Base-by-base conservation (phyloP, 257 asterid genomes). In the Lantana camara region DNA sequence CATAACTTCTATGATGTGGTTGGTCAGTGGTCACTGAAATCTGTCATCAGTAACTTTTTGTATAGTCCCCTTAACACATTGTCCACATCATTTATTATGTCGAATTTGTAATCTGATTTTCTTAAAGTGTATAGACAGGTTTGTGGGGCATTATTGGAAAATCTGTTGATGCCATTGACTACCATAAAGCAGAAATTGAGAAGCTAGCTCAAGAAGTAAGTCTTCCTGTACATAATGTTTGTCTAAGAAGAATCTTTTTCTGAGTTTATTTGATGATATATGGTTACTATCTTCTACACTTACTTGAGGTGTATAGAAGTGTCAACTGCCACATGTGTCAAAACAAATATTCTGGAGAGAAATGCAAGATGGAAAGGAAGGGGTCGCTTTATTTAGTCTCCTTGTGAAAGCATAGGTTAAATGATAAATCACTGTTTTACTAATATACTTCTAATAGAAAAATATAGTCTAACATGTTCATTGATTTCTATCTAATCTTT, bases 141-240 rank as follows among this genome's bases (percentile, higher is more conserved):
- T 74, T 72, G 59, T 84, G 89, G 90, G 96, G 96, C 46, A 76
- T 84, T 9, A 78, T 80, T 75, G 96, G 96, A 41, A 65, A 66
- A 68, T 45, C 80, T 17, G 96, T 88, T 53, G 98, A 91, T 78
- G 94, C 95, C 64, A 79, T 88, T 48, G 88, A 91, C 40, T 77
- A 82, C 82, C 75, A 91, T 42, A 77, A 79, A 47, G 69, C 77
- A 41, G 81, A 80, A 70, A 67, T 86, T 69, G 65, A 84, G 57
- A 84, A 72, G 78, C 64, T 79, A 75, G 59, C 65, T 63, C 71
- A 75, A 69, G 83, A 78, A 73, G 98, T 86, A 83, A 78, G 87
- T 69, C 59, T 60, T 35, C 42, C 34, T 17, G 6, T 56, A 14
- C 45, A 48, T 56, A 37, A 59, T n/a, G n/a, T n/a, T n/a, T n/a